Evolutionary conservation across 208 protist species (phyloP).

Genomic region (Dictyostelium gargantuum): DNA sequence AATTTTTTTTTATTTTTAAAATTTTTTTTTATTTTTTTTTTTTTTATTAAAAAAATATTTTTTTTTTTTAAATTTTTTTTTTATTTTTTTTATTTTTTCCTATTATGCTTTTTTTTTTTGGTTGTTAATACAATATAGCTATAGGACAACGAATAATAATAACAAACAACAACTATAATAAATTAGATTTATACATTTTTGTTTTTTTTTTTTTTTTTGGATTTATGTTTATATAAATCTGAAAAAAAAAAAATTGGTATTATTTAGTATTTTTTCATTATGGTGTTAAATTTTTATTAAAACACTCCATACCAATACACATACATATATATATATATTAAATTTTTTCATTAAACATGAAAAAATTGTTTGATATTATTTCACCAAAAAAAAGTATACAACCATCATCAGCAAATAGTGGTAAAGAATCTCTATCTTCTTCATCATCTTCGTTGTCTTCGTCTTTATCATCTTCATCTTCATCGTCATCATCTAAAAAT

Average conservation of each 20-base stretch:
- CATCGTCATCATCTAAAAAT: neutral
- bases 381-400: neutral
- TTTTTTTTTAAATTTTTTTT: neutral
- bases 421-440: neutral
- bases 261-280: no score
- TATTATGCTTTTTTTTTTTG: neutral
- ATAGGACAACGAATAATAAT: no score
- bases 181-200: no score
- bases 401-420: neutral
- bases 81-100: neutral
- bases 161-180: no score
- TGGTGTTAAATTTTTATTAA: no score
- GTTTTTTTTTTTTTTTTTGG: neutral
- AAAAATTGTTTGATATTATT: neutral
- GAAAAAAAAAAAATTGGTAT: no score
- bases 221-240: neutral
- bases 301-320: no score
- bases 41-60: neutral
- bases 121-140: no score
- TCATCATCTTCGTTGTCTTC: neutral
- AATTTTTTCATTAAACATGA: neutral
- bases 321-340: neutral
- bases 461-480: neutral
- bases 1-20: no score
- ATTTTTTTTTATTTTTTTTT: neutral